These are phyloP conservation scores for Agaricus blazei DNA, from an alignment of 768 basidiomycete genomes.

Conservation along the genomic window DNA sequence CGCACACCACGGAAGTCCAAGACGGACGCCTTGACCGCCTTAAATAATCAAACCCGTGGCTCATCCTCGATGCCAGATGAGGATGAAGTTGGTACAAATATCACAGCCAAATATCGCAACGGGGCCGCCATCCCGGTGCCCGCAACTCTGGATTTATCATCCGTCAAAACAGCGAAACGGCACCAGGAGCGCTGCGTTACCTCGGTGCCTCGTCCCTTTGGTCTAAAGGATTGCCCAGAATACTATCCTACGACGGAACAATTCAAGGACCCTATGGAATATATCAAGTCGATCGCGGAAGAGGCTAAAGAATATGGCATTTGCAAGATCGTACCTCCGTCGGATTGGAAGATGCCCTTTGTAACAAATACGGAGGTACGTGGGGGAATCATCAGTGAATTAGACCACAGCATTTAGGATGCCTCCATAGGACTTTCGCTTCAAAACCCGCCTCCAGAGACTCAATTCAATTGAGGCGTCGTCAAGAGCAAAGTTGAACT, in stretches of 20 bases:
- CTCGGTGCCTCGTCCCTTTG: conserved; percentile 68
- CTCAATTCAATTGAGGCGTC: conserved; percentile 97
- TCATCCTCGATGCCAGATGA: conserved; percentile 52
- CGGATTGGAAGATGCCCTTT: conserved; percentile 94
- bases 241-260: conserved; percentile 89
- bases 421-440: conserved; percentile 71
- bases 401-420: conserved; percentile 28
- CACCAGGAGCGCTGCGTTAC: conserved; percentile 33
- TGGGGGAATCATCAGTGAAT: conserved; percentile 12
- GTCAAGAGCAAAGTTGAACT: conserved; percentile 94
- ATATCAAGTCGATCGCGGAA: conserved; percentile 77
- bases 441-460: conserved; percentile 91
- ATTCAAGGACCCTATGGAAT: conserved; percentile 91
- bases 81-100: conserved; percentile 39
- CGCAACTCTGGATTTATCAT: conserved; percentile 57
- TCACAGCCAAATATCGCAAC: conserved; percentile 45
- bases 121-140: conserved; percentile 57
- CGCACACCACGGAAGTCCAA: conserved; percentile 88
- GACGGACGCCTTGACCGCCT: conserved; percentile 78
- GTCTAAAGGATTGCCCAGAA: conserved; percentile 81
- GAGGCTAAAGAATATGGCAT: conserved; percentile 78
- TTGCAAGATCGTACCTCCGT: conserved; percentile 93
- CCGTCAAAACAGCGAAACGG: conserved; percentile 64
- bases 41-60: conserved; percentile 62
- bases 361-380: conserved; percentile 89